These are phyloP conservation scores for Coffea canephora DNA, from an alignment of 257 asterid species.

Conservation along the genomic window DNA sequence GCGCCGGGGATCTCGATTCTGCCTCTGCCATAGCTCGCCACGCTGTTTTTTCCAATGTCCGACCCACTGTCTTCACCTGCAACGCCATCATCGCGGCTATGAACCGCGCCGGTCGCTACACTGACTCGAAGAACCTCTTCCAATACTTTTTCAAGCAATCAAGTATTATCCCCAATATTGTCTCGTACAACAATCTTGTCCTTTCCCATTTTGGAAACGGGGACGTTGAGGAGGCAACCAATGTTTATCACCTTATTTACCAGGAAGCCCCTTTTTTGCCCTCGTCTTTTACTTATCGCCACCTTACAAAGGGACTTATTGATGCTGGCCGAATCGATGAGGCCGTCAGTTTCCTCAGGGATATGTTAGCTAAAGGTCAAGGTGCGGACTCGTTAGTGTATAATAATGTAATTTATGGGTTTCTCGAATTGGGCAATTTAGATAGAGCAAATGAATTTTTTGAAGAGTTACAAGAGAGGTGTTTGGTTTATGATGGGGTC, in stretches of 20 bases:
- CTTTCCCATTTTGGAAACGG: slow-evolving; percentile 66
- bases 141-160: slow-evolving; percentile 79
- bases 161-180: slow-evolving; percentile 63
- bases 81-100: slow-evolving; percentile 89
- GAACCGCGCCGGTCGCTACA: slow-evolving; percentile 65
- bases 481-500: slow-evolving; percentile 74
- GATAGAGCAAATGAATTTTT: slow-evolving; percentile 75
- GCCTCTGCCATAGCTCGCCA: slow-evolving; percentile 79
- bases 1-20: slow-evolving; percentile 78
- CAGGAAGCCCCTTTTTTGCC: slow-evolving; percentile 76
- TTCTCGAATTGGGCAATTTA: slow-evolving; percentile 55
- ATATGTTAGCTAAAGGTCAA: slow-evolving; percentile 80
- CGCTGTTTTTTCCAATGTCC: slow-evolving; percentile 59
- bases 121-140: slow-evolving; percentile 66
- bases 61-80: slow-evolving; percentile 93
- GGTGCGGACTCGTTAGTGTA: slow-evolving; percentile 92
- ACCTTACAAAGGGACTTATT: slow-evolving; percentile 76
- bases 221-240: slow-evolving; percentile 67
- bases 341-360: slow-evolving; percentile 60
- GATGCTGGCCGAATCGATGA: slow-evolving; percentile 54
- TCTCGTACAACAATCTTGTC: slow-evolving; percentile 63
- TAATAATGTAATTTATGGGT: slow-evolving; percentile 79
- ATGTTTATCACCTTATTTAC: slow-evolving; percentile 47
- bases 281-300: slow-evolving; percentile 69
- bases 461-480: slow-evolving; percentile 83